These are phyloP conservation scores for Handroanthus guayacan DNA, from an alignment of 257 asterid genomes.

Conservation along the genomic window DNA sequence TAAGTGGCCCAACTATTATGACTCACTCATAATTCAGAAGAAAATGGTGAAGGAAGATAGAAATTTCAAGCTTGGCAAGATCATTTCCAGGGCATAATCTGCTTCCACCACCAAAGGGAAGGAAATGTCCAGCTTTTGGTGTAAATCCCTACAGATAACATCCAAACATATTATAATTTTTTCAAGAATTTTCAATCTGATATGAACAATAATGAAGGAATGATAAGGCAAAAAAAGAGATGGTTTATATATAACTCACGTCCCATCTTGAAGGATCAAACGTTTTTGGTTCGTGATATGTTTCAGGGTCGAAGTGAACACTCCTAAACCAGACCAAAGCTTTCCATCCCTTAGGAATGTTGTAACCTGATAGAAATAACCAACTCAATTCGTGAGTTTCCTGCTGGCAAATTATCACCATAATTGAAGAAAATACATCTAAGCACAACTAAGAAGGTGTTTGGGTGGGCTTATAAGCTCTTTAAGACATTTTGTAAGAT, in stretches of 20 bases:
- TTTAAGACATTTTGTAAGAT: no score
- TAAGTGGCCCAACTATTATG: background rate
- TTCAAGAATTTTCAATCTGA: no score
- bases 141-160: constrained; percentile 45
- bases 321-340: constrained; percentile 82
- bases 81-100: constrained; percentile 95
- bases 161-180: no score
- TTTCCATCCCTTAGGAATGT: constrained; percentile 87
- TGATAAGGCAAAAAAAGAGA: background rate
- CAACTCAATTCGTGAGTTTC: background rate
- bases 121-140: constrained; percentile 75
- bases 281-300: constrained; percentile 64
- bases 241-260: constrained; percentile 49
- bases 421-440: background rate
- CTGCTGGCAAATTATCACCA: background rate
- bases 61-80: constrained; percentile 85
- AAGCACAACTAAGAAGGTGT: no score
- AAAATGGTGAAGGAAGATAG: constrained; percentile 84
- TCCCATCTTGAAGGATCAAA: constrained; percentile 97
- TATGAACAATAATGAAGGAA: background rate
- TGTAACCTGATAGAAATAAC: constrained; percentile 55
- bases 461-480: no score
- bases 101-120: constrained; percentile 87
- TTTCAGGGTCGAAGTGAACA: constrained; percentile 68
- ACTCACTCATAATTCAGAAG: constrained; percentile 72